These are phyloP conservation scores for Phlegmacium glaucopus DNA, from an alignment of 768 basidiomycete genomes.

Conservation along the genomic window DNA sequence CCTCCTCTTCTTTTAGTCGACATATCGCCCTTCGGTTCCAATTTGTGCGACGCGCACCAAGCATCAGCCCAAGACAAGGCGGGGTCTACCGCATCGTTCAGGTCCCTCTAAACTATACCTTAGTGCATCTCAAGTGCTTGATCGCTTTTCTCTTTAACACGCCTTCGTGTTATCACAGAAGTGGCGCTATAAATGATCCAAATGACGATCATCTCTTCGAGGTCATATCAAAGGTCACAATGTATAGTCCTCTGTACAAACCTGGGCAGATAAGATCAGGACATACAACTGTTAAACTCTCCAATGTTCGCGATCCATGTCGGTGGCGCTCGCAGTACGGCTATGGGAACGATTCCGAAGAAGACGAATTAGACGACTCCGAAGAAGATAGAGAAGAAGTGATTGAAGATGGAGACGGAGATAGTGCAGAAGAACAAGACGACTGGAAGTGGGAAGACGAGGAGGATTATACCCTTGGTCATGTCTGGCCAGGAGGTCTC, in stretches of 20 bases:
- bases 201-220: slow-evolving; percentile 58
- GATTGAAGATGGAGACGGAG: slow-evolving; percentile 20
- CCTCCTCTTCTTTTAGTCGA: slow-evolving; percentile 48
- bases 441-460: slow-evolving; percentile 70
- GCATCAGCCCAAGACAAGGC: slow-evolving; percentile 31
- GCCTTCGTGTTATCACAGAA: slow-evolving; percentile 6
- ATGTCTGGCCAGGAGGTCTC: slow-evolving; percentile 54
- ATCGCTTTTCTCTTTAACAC: slow-evolving; percentile 57
- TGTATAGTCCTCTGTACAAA: slow-evolving; percentile 36
- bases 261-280: slow-evolving; percentile 54
- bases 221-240: slow-evolving; percentile 43
- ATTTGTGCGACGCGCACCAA: slow-evolving; percentile 32
- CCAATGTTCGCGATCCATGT: slow-evolving; percentile 50
- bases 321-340: slow-evolving; percentile 31
- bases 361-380: slow-evolving; percentile 26
- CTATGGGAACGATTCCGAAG: slow-evolving; percentile 18
- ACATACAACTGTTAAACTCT: slow-evolving; percentile 45
- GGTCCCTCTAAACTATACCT: slow-evolving; percentile 68
- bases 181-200: slow-evolving; percentile 15
- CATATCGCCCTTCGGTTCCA: slow-evolving; percentile 67
- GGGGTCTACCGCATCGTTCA: slow-evolving; percentile 64
- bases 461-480: slow-evolving; percentile 57
- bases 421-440: slow-evolving; percentile 33
- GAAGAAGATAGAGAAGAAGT: slow-evolving; percentile 41
- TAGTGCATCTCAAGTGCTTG: slow-evolving; percentile 60